Base-by-base conservation (phyloP, 148 eudicot genomes). In the Limonium bicolor region DNA sequence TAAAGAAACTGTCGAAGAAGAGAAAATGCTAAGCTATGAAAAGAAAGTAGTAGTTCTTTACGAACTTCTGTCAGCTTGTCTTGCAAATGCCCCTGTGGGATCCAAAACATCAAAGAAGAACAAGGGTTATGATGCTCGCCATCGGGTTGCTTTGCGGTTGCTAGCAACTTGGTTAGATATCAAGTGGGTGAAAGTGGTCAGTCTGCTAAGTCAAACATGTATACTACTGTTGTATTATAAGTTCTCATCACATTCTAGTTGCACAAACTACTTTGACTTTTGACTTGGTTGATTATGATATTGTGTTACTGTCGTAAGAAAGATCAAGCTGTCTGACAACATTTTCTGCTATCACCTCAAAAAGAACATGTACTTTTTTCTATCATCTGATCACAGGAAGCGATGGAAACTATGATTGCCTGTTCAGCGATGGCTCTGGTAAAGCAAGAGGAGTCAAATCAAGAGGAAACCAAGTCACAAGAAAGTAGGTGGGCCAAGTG, bases 31-130 rank as follows among this genome's bases (percentile, higher is more conserved):
- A 48, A 58, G 72, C 62, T 76, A 80, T 61, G 64, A 66, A 19
- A 84, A 66, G 60, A 90, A 90, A 71, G 56, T 90, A 40, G 51
- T 59, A 9, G 82, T 85, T 69, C 72, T 90, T 7, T 78, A 78
- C 61, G 80, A 90, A 64, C 87, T 90, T 76, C 73, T 90, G 42
- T 72, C 95, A 39, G 99, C 88, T 53, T 84, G 99, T 66, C 75
- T 90, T 24, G 88, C 99, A 10, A 49, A 63, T 55, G 43, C 61
- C 35, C 73, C 85, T 7, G 82, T 73, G 30, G 66, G 59, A 37
- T 48, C 50, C 13, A 84, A 78, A 55, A 70, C 61, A 8, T 42
- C 72, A 13, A 59, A 59, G 56, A 57, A 62, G 46, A 61, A 71
- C 42, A 80, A 56, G 59, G 99, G 93, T 23, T 90, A 90, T 67